Evolutionary conservation across 306 rosid species (phyloP), one percentile per base, ranked within the genome.

Genomic region (Cucumis sativus): DNA sequence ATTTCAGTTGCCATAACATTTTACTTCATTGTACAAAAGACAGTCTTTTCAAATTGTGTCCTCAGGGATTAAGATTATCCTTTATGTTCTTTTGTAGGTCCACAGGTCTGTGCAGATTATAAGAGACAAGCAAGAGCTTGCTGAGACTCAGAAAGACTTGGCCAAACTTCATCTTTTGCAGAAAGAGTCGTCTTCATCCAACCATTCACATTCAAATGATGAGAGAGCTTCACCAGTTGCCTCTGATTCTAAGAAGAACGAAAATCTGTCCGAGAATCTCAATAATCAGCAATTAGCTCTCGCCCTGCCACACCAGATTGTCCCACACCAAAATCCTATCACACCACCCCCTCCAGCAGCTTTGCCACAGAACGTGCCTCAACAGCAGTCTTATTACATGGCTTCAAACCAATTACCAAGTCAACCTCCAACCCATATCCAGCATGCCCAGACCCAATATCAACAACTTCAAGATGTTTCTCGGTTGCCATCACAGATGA

Each of bases 121-220:
- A 75, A 89, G 98, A 86, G 99, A 96, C 89, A 96, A 92, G 80
- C 99, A 96, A 84, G 99, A 96, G 83, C 91, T 96, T 21, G 92
- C 91, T 18, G 99, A 96, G 51, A 81, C 99, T 54, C 98, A 96
- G 83, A 96, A 92, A 84, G 98, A 96, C 80, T 70, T 96, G 47
- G 94, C 99, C 80, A 96, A 96, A 86, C 94, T 92, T 86, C 99
- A 96, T 82, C 93, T 85, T 81, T 89, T 83, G 39, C 99, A 92
- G 81, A 95, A 91, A 77, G 99, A 89, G 78, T 88, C 99, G 63
- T 86, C 91, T 79, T 86, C 98, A 15, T 83, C 93, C 18, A 89
- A 72, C 83, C 98, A 89, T 81, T 84, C 92, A 2, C 97, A 92
- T 63, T 84, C 92, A 74, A 90, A 83, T 61, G 99, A 95, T 83